Base-by-base conservation (phyloP, 1,139 yeast species). In the Yamadazyma trypodendri region DNA sequence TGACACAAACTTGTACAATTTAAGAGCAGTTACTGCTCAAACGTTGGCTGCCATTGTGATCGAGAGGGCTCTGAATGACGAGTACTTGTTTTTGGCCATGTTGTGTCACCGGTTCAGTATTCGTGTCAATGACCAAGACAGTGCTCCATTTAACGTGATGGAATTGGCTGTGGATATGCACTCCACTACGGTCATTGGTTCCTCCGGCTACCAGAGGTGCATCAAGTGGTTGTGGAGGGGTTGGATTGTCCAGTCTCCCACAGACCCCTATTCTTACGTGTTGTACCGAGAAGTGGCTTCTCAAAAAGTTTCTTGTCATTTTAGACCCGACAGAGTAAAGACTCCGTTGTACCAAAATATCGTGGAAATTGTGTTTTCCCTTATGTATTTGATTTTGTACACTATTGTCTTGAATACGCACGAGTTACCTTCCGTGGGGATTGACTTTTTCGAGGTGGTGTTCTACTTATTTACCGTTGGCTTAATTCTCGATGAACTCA, bases 201-300 rank as follows among this genome's bases (percentile, higher is more conserved):
- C 94, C 0, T 65, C 84, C 3, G 96, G 96, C 0, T 88, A 79
- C 58, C 96, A 88, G 59, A 66, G 95, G 41, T 86, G 96, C 63
- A 76, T 86, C 54, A 81, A 82, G 49, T 88, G 96, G 95, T 61
- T 88, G 38, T 88, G 96, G 96, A 68, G 90, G 43, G 96, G 96
- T 15, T 87, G 96, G 95, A 84, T 88, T 44, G 72, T 84, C 32
- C 96, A 87, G 60, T 76, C 84, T 28, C 75, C 79, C n/a, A 60
- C 58, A 13, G 86, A 85, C 53, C 88, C 94, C 8, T 75, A 78
- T 24, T 75, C 79, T 15, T 88, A 84, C 51, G 81, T 79, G 24
- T 54, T 81, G 43, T 86, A 83, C 57, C 72, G 72, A 40, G 80
- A 79, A 2, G 76, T 79, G 14, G 71, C 80, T 1, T 77, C 82